Base-by-base conservation (phyloP, 192 early-diverging fungal species). In the Coemansia pectinata region DNA sequence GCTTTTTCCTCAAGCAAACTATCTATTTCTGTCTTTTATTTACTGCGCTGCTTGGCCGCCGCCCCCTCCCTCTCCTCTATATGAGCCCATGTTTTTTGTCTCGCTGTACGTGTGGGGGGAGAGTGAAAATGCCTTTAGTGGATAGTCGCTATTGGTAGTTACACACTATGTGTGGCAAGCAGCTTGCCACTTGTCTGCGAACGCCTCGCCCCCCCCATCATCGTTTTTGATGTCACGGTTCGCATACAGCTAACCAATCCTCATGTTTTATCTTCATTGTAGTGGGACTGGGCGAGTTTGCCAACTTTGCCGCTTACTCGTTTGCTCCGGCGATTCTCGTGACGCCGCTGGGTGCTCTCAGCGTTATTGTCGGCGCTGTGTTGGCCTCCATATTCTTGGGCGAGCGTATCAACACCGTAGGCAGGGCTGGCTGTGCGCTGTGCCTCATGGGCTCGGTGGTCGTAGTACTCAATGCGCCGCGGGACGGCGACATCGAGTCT, bases 261-360 rank as follows among this genome's bases (percentile, higher is more conserved):
- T 9, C 21, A 12, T 44, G 21, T 25, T 42, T 34, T n/a, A 17
- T 63, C 39, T 17, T 19, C 8, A 52, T 5, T 74, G 58, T 86
- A 94, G 93, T 98, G 96, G 90, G 91, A 6, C 71, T 95, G 34
- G 96, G 96, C 63, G 96, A 98, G 85, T 84, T 94, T 65, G 92
- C 93, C 64, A 98, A 98, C 84, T 97, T 98, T 86, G 86, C 92
- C 2, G 96, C 96, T 12, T 98, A 98, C 74, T 91, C 93, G 39
- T 98, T 93, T 88, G 95, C 94, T 47, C 96, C 96, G 2, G 94
- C 96, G 42, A 96, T 98, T 75, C 86, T 98, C 48, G 94, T 98
- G 5, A 98, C 96, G 38, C 96, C 96, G 5, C 83, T 98, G 58
- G 96, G 96, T 36, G 94, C 95, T 29, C 85, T 93, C 21, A 94